Evolutionary conservation across 805 yeast genomes (phyloP), one percentile per base, ranked within the genome.

Genomic region (Phaffomyces thermotolerans): DNA sequence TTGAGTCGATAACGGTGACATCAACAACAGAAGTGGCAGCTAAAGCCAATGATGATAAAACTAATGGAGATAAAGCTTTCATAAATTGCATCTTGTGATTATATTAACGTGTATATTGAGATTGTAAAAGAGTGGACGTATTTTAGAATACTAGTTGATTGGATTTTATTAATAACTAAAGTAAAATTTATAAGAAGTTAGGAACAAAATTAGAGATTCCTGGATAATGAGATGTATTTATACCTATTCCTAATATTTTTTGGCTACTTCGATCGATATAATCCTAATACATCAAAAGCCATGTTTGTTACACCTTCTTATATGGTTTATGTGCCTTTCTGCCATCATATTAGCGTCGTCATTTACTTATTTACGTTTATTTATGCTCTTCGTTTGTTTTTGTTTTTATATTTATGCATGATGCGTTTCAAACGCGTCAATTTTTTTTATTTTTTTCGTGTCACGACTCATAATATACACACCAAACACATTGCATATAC

Each of bases 81-180:
- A 54, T 45, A 55, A 52, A 57, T 56, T 53, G 52, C 61, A 57
- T 58, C 52, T 48, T 27, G 52, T n/a, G 20, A 23, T 45, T 35
- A 23, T 38, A 25, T 27, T 27, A 13, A 27, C 13, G 29, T 27
- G 13, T 27, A 9, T 27, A 27, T 27, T 27, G 13, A 12, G 6
- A 27, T 27, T 27, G 12, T 27, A 9, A 27, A 27, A 27, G 57
- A 56, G 37, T 52, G 59, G 53, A 53, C 52, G 54, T 52, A 51
- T 48, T 45, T 34, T 22, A 17, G 6, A 34, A 33, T 33, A 27
- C 38, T 13, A 10, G 12, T 30, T 30, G 32, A n/a, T 30, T 13
- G 15, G n/a, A 27, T 14, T 31, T 14, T 30, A 10, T 25, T 17
- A 25, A 18, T 14, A 30, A 15, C 24, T 7, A 10, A n/a, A 27